Percentiles rank a stretch among this genome's conserved stretches.
Evolutionary conservation across 805 yeast genomes (phyloP).

Genomic region (Yarrowia bubula): DNA sequence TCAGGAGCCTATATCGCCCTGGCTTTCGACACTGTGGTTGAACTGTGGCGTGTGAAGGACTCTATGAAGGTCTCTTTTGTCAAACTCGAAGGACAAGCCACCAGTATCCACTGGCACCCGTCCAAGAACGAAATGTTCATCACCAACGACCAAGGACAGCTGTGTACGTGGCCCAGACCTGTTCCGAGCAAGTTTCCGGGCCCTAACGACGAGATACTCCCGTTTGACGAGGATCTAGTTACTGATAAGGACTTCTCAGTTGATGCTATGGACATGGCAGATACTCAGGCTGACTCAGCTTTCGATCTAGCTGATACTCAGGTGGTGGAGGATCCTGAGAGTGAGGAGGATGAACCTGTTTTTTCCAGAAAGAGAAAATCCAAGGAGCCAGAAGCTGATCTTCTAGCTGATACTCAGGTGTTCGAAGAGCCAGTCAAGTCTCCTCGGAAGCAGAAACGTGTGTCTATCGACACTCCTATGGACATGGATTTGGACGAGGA

Average conservation of each 20-base stretch:
- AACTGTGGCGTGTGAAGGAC: constrained; percentile 52
- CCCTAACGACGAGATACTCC: neutral
- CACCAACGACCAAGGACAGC: constrained; percentile 39
- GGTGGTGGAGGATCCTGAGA: neutral
- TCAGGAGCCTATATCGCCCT: constrained; percentile 60
- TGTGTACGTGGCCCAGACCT: constrained; percentile 35
- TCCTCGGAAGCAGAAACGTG: neutral
- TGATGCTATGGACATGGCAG: neutral
- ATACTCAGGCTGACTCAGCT: too few relatives aligned
- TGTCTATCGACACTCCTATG: neutral
- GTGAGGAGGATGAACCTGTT: neutral
- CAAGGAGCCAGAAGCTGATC: neutral
- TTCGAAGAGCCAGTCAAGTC: neutral
- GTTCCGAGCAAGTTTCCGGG: constrained; percentile 4
- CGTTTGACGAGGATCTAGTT: neutral
- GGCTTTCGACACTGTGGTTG: constrained; percentile 50
- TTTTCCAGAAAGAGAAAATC: constrained; percentile 27
- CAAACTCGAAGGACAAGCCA: neutral
- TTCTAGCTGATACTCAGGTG: constrained; percentile 31
- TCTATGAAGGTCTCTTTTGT: constrained; percentile 39
- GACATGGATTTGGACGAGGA: constrained; percentile 37
- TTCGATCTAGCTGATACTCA: neutral
- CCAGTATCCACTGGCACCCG: constrained; percentile 43
- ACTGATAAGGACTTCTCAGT: neutral
- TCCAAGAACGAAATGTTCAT: constrained; percentile 37